A percentile compares a stretch with the other conserved stretches of the same genome.
Conservation (phyloP, 192 early-diverging fungal species). For the Linnemannia hyalina region DNA sequence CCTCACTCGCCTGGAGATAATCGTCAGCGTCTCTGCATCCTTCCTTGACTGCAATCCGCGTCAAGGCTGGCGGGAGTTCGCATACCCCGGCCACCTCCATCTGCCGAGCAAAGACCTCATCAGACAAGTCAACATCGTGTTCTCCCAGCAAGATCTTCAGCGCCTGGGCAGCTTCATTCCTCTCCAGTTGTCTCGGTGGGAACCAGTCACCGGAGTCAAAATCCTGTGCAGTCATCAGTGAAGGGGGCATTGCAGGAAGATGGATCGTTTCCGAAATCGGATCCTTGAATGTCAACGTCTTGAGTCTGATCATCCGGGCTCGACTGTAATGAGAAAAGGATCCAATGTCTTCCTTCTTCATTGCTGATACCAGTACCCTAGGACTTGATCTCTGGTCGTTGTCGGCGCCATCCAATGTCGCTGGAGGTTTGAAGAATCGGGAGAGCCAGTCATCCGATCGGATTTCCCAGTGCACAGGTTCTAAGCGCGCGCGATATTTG, state of each 20-base stretch:
- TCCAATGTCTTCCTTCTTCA: neutral
- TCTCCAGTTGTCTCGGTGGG: neutral
- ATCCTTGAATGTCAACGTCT: neutral
- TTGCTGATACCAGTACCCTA: neutral
- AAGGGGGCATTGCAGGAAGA: neutral
- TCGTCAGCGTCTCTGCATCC: constrained; percentile 9
- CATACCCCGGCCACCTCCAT: neutral
- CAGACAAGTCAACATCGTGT: neutral
- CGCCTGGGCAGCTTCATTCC: neutral
- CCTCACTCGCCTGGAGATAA: neutral
- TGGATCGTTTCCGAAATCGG: neutral
- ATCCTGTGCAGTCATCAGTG: neutral
- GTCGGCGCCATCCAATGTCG: neutral
- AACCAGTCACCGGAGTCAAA: neutral
- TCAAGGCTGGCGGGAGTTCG: neutral
- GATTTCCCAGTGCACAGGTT: constrained; percentile 8
- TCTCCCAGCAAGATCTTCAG: neutral
- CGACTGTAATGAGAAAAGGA: constrained; percentile 1
- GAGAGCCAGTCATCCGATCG: constrained; percentile 27
- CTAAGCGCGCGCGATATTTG: neutral
- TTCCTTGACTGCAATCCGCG: constrained; percentile 1
- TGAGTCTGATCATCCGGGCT: neutral
- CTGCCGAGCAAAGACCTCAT: neutral
- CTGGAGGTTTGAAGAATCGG: constrained; percentile 1
- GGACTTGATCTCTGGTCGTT: neutral